Percentiles rank a stretch among this genome's conserved stretches.
phyloP scores from a whole-genome alignment of 495 filamentous ascomycete genomes.

The Penicillium angulare region DNA sequence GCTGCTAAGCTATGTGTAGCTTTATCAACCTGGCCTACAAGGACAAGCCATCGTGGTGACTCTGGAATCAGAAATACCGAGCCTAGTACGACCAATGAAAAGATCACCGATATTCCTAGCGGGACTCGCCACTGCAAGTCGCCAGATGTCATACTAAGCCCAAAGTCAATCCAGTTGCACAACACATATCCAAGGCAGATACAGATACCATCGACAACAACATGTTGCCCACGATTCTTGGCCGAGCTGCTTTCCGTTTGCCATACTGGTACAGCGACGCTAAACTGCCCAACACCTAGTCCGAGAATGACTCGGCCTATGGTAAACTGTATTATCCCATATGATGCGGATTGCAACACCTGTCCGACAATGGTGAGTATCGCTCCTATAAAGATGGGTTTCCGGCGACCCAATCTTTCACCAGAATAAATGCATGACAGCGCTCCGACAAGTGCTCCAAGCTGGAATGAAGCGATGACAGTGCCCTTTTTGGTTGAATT shows the following conservation, averaged over 20 bases:
- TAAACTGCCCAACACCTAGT: slow-evolving; percentile 57
- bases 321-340: slow-evolving; percentile 30
- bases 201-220: slow-evolving; percentile 47
- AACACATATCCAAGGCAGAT: slow-evolving; percentile 61
- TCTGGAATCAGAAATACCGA: slow-evolving; percentile 56
- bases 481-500: slow-evolving; percentile 38
- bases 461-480: slow-evolving; percentile 40
- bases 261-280: slow-evolving; percentile 59
- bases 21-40: slow-evolving; percentile 27
- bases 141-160: slow-evolving; percentile 33
- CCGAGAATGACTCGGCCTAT: slow-evolving; percentile 54
- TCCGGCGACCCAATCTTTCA: slow-evolving; percentile 54
- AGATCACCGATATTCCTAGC: slow-evolving; percentile 45
- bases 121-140: slow-evolving; percentile 52
- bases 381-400: slow-evolving; percentile 50
- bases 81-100: slow-evolving; percentile 37
- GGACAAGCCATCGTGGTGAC: slow-evolving; percentile 45
- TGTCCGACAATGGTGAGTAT: slow-evolving; percentile 50
- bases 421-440: slow-evolving; percentile 36
- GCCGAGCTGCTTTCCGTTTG: slow-evolving; percentile 31
- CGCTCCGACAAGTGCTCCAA: slow-evolving; percentile 45
- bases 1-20: slow-evolving; percentile 32
- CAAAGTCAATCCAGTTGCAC: slow-evolving; percentile 67
- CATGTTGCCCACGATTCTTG: slow-evolving; percentile 42
- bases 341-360: slow-evolving; percentile 47